Base-by-base conservation (phyloP, 768 basidiomycete genomes). In the Agaricus bisporus region DNA sequence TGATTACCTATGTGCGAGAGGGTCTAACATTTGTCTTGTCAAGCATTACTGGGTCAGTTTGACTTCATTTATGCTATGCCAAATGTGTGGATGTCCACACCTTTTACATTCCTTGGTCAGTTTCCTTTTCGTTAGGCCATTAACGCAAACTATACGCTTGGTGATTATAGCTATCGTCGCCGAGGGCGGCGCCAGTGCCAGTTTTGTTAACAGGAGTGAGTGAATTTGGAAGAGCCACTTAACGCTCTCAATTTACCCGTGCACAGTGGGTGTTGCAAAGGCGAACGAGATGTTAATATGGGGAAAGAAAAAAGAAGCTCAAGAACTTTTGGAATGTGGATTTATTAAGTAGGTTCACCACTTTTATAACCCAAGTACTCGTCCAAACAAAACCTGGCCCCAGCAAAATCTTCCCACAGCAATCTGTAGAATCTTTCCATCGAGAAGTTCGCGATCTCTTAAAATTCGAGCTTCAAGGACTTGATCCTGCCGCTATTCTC, bases 51-150 rank as follows among this genome's bases (percentile, higher is more conserved):
- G n/a, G 85, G 85, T 1, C 78, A 85, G 55, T 86, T 87, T 55
- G 87, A 89, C 64, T 85, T 89, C 58, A 81, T 89, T 25, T 88
- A 86, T 58, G 74, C 79, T 22, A 64, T 87, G 55, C 80, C 82
- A 2, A 70, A 73, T 52, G 76, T 71, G 0, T 88, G 82, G 80
- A 63, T 89, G 4, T 78, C 79, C 35, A 73, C 81, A 0, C 86
- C 85, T 0, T 88, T 89, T 62, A 75, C 85, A 0, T 85, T 86
- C 59, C 64, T 89, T 18, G 86, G 82, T 76, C 11, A 8, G 60
- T 58, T 42, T 25, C 26, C 59, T 43, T 29, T 11, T 41, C 9
- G n/a, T 29, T 18, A 17, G n/a, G n/a, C n/a, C 22, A 47, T 11
- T 4, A 12, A 49, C 26, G 15, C 56, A 36, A 11, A 48, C 41